phyloP scores from a whole-genome alignment of 139 green algal genomes.

The Tetratostichococcus sp. region DNA sequence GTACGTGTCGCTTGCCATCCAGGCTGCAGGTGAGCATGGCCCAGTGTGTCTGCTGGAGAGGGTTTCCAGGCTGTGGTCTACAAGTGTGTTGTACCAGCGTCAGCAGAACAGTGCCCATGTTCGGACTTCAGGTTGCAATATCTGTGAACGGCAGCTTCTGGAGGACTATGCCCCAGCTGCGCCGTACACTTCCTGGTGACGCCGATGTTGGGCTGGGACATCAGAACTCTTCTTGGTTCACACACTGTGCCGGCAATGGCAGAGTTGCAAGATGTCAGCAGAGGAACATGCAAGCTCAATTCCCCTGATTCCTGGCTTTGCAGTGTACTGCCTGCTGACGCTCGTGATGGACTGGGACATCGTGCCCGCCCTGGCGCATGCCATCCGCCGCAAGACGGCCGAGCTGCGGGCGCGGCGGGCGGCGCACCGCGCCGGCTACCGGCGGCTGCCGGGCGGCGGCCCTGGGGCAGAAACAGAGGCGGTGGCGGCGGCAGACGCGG shows the following conservation, averaged over 20 bases:
- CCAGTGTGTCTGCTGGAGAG: neutral
- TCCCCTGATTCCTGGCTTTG: too few species aligned
- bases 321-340: slow-evolving; percentile 31
- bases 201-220: slow-evolving; percentile 40
- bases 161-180: too few species aligned
- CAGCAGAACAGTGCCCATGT: too few species aligned
- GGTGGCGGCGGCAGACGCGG: neutral
- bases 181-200: slow-evolving; percentile 30
- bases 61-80: too few species aligned
- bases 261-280: too few species aligned
- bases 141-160: too few species aligned
- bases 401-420: neutral
- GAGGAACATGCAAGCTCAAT: too few species aligned
- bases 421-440: neutral
- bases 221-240: slow-evolving; percentile 9
- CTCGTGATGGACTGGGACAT: slow-evolving; percentile 44
- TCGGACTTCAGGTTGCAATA: too few species aligned
- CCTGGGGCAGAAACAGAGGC: too few species aligned
- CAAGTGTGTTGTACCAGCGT: neutral
- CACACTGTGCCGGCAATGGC: too few species aligned
- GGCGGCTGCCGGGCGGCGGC: neutral
- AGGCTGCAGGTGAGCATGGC: slow-evolving; percentile 10
- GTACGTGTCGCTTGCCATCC: slow-evolving; percentile 3
- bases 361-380: neutral
- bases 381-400: too few species aligned